Percentiles rank a stretch among this genome's conserved stretches.
These are phyloP conservation scores for Phytophthora tubulina DNA, from an alignment of 352 stramenopile genomes.

Conservation along the genomic window DNA sequence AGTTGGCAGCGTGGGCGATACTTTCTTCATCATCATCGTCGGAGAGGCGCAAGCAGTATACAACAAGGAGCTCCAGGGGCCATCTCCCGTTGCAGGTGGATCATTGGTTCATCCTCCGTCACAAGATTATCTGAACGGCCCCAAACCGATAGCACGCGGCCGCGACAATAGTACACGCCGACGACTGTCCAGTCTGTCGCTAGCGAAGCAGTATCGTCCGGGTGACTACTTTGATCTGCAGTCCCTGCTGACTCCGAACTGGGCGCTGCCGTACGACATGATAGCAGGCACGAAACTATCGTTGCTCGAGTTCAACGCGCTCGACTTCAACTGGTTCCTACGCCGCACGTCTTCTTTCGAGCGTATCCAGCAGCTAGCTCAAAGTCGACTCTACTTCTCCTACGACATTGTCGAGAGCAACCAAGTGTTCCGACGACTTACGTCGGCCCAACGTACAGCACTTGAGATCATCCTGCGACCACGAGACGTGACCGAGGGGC, in stretches of 20 bases:
- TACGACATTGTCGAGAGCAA: constrained; percentile 87
- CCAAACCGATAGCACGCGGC: constrained; percentile 33
- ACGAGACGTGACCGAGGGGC: constrained; percentile 62
- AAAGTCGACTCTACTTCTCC: constrained; percentile 82
- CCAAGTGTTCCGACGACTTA: constrained; percentile 84
- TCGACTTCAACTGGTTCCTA: constrained; percentile 91
- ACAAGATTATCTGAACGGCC: constrained; percentile 6
- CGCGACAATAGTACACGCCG: constrained; percentile 50
- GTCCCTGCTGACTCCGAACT: constrained; percentile 79
- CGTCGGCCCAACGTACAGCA: constrained; percentile 83
- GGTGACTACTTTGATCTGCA: constrained; percentile 92
- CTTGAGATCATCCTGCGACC: constrained; percentile 85
- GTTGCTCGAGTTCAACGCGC: constrained; percentile 80
- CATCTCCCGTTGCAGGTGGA: not conserved
- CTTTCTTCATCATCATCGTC: constrained; percentile 87
- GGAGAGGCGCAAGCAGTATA: constrained; percentile 74
- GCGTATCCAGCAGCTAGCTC: constrained; percentile 76
- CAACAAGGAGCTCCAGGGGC: constrained; percentile 37
- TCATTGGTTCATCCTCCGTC: constrained; percentile 17
- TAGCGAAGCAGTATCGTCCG: constrained; percentile 81
- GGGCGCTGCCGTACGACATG: constrained; percentile 71
- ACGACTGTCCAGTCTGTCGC: constrained; percentile 67
- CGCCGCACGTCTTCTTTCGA: constrained; percentile 71
- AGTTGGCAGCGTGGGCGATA: constrained; percentile 59
- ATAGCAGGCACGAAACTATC: constrained; percentile 74